These are phyloP conservation scores for Eimeria nieschulzi DNA, from an alignment of 169 alveolate species.

Conservation along the genomic window DNA sequence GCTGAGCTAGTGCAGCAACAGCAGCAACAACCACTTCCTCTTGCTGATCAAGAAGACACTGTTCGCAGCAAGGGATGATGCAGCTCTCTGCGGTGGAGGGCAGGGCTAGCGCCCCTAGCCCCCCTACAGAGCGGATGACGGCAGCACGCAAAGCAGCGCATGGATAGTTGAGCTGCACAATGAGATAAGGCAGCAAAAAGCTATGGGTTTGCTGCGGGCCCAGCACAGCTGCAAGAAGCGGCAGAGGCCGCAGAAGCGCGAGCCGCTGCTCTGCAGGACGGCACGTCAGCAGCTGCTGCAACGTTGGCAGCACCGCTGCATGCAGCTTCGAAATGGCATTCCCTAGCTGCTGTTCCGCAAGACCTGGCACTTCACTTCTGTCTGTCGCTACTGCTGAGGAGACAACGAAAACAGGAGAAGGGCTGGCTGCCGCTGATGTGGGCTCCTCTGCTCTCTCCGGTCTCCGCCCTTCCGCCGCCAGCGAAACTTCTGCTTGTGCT, in stretches of 20 bases:
- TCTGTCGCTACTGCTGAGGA: neutral
- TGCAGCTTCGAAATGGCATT: conserved; percentile 15
- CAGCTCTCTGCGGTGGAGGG: conserved; percentile 44
- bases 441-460: neutral
- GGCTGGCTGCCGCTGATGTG: conserved; percentile 9
- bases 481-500: neutral
- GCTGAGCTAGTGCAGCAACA: conserved; percentile 37
- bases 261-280: conserved; percentile 30
- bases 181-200: conserved; percentile 68
- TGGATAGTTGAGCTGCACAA: conserved; percentile 68
- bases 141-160: conserved; percentile 70
- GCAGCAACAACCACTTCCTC: conserved; percentile 70
- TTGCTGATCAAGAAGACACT: conserved; percentile 65
- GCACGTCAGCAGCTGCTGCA: conserved; percentile 54
- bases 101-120: conserved; percentile 29
- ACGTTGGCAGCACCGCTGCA: conserved; percentile 58
- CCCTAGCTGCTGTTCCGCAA: neutral
- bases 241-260: conserved; percentile 59
- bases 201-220: conserved; percentile 63
- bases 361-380: neutral
- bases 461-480: neutral
- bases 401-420: neutral
- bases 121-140: conserved; percentile 28
- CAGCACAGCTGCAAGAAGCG: conserved; percentile 49
- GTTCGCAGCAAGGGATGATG: conserved; percentile 74